Evolutionary conservation across 129 eudicot species (phyloP).

Genomic region (Flaveria sonorensis): DNA sequence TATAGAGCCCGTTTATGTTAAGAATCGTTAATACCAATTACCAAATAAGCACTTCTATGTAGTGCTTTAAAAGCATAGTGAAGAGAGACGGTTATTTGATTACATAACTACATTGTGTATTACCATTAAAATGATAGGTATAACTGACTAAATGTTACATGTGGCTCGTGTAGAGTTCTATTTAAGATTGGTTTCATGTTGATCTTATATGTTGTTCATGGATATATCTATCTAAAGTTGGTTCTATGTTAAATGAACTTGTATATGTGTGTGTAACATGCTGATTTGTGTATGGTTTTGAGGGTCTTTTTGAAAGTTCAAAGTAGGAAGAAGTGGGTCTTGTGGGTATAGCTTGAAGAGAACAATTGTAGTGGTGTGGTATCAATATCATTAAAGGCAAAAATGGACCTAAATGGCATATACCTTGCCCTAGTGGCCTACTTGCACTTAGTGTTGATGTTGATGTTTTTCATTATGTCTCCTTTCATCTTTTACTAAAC

Average conservation of each 20-base stretch:
- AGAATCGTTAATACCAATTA: neutral
- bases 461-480: neutral
- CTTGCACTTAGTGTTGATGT: conserved; percentile 2
- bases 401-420: conserved; percentile 16
- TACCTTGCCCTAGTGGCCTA: neutral
- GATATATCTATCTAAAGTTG: no score
- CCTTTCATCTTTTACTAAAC: neutral
- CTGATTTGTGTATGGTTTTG: neutral
- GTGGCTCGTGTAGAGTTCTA: neutral
- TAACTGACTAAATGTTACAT: no score
- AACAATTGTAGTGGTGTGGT: neutral
- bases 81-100: neutral
- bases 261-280: neutral
- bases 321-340: neutral
- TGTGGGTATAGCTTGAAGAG: neutral
- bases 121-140: no score
- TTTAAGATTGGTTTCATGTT: neutral
- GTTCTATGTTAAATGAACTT: no score
- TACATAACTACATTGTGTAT: no score
- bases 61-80: neutral
- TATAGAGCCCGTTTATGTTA: neutral
- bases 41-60: neutral
- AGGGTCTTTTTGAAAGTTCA: neutral
- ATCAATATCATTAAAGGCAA: conserved; percentile 16
- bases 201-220: no score